Percentiles rank a stretch among this genome's conserved stretches.
These are phyloP conservation scores for Elsinoe perseae DNA, from an alignment of 2,329 filamentous ascomycete species.

Conservation along the genomic window DNA sequence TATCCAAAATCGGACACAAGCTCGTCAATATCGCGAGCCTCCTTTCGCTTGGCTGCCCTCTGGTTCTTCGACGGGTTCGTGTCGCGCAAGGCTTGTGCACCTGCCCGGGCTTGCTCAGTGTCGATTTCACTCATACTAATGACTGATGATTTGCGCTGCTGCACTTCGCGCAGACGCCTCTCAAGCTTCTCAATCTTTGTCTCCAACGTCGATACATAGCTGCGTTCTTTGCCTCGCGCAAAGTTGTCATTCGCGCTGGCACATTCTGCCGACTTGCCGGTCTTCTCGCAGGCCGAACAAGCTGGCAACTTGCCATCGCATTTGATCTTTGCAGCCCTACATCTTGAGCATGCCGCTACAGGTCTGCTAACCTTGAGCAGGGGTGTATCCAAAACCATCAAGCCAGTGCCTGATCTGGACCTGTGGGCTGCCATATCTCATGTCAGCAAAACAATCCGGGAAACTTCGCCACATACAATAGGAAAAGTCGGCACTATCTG, in stretches of 20 bases:
- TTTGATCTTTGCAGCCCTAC: constrained; percentile 90
- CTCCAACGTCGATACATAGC: constrained; percentile 94
- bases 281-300: constrained; percentile 90
- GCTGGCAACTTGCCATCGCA: constrained; percentile 94
- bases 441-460: neutral
- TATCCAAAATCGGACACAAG: constrained; percentile 91
- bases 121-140: constrained; percentile 53
- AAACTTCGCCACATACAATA: neutral
- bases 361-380: constrained; percentile 67
- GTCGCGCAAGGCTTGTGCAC: neutral
- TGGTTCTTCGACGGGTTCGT: constrained; percentile 24
- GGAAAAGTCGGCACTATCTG: neutral
- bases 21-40: constrained; percentile 82
- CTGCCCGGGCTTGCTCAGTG: constrained; percentile 19
- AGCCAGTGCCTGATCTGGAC: neutral
- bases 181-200: constrained; percentile 82
- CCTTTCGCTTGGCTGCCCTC: constrained; percentile 47
- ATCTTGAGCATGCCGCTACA: constrained; percentile 72
- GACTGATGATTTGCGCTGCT: constrained; percentile 64
- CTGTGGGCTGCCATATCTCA: constrained; percentile 7
- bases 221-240: constrained; percentile 87
- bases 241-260: constrained; percentile 95
- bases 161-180: constrained; percentile 58
- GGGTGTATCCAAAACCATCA: constrained; percentile 47
- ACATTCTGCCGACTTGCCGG: constrained; percentile 76